These are phyloP conservation scores for Sisymbrium irio DNA, from an alignment of 345 rosid genomes.

Conservation along the genomic window DNA sequence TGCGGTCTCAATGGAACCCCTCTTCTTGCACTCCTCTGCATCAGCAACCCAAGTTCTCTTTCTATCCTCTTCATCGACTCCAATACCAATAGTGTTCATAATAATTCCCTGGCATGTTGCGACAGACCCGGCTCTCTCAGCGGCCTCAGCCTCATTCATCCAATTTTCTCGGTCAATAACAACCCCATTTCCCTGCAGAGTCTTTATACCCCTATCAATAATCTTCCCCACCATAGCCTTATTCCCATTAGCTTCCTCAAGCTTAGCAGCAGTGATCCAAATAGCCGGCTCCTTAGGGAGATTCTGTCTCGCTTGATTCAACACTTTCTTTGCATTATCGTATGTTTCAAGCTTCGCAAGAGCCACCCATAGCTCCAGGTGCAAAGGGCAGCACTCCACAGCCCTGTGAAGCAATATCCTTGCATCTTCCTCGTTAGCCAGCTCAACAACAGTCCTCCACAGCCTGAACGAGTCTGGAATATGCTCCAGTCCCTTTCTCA, in stretches of 20 bases:
- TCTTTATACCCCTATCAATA: constrained; percentile 87
- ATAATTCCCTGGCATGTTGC: constrained; percentile 84
- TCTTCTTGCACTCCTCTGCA: constrained; percentile 95
- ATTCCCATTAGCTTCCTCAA: constrained; percentile 93
- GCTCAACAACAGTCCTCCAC: constrained; percentile 88
- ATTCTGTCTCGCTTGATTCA: constrained; percentile 69
- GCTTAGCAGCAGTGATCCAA: constrained; percentile 93
- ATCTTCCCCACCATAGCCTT: constrained; percentile 72
- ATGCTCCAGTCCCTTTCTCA: constrained; percentile 81
- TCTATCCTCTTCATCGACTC: constrained; percentile 96
- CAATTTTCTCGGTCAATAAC: constrained; percentile 84
- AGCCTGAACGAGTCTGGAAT: constrained; percentile 87
- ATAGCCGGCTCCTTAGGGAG: constrained; percentile 85
- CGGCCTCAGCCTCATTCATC: constrained; percentile 95
- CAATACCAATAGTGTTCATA: constrained; percentile 71
- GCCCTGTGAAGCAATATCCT: constrained; percentile 77
- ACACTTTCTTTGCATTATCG: constrained; percentile 69
- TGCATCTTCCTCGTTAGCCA: constrained; percentile 75
- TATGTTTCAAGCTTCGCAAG: constrained; percentile 83
- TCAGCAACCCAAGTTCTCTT: constrained; percentile 98
- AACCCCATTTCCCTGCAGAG: constrained; percentile 82
- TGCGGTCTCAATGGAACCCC: constrained; percentile 86
- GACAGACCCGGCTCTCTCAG: constrained; percentile 82
- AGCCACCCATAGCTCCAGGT: constrained; percentile 86
- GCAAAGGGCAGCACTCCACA: constrained; percentile 94